Evolutionary conservation across 768 basidiomycete species (phyloP).

Genomic region (Auriculariales sp.): DNA sequence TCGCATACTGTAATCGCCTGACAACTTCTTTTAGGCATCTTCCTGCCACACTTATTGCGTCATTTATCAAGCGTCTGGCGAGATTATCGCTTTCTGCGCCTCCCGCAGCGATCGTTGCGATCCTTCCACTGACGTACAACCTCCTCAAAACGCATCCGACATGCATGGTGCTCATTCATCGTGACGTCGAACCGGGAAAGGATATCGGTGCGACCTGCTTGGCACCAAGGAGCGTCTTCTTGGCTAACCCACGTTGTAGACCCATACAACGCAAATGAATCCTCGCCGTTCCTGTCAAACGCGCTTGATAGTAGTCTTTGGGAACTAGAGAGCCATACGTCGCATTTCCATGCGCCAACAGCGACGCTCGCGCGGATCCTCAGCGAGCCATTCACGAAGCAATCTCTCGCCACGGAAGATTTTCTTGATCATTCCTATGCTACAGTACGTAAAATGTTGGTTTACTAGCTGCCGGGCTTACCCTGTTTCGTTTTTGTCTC

Average conservation of each 20-base stretch:
- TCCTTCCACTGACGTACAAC: conserved; percentile 91
- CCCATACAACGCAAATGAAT: conserved; percentile 51
- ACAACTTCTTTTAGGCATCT: conserved; percentile 44
- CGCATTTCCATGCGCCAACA: conserved; percentile 79
- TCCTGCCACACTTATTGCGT: conserved; percentile 81
- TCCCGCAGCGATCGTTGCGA: conserved; percentile 79
- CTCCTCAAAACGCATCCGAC: conserved; percentile 82
- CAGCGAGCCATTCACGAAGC: conserved; percentile 84
- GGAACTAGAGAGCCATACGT: conserved; percentile 70
- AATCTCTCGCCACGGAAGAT: conserved; percentile 79
- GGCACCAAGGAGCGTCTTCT: neutral
- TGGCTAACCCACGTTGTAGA: conserved; percentile 24
- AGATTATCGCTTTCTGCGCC: conserved; percentile 74
- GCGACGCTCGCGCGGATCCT: conserved; percentile 81
- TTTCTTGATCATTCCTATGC: conserved; percentile 89
- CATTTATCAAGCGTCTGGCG: conserved; percentile 85
- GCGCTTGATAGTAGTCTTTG: conserved; percentile 84
- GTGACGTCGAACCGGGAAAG: conserved; percentile 16
- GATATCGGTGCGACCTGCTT: conserved; percentile 6
- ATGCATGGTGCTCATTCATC: conserved; percentile 88
- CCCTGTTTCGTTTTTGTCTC: neutral
- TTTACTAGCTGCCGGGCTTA: too few species aligned
- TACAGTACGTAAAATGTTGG: conserved; percentile 43
- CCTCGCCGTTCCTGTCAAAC: conserved; percentile 59
- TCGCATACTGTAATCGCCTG: neutral